phyloP scores from a whole-genome alignment of 768 basidiomycete genomes.

The Cystobasidiopsis lactophilus region DNA sequence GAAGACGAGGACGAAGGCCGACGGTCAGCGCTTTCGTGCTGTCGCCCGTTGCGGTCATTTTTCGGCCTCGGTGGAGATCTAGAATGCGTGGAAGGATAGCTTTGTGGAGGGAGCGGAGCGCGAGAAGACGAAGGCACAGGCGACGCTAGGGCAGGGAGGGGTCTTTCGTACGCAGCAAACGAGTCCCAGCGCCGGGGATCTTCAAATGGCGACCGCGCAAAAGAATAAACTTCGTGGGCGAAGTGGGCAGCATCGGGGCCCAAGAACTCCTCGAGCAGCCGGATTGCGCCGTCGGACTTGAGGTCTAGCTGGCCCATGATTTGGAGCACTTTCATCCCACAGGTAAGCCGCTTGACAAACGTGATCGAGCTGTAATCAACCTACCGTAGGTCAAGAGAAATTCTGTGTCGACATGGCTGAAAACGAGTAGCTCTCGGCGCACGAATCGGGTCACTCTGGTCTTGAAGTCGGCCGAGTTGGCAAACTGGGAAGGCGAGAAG shows the following conservation, averaged over 20 bases:
- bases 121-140: too few species aligned
- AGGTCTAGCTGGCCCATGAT: constrained; percentile 18
- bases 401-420: constrained; percentile 16
- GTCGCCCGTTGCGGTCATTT: too few species aligned
- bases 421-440: constrained; percentile 18
- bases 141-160: neutral
- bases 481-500: constrained; percentile 4
- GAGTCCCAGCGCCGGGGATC: neutral
- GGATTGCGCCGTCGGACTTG: constrained; percentile 14
- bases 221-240: constrained; percentile 9
- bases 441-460: constrained; percentile 16
- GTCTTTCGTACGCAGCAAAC: neutral
- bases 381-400: constrained; percentile 18
- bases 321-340: too few species aligned
- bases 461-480: constrained; percentile 12
- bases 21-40: too few species aligned
- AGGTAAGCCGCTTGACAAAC: too few species aligned
- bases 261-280: constrained; percentile 18
- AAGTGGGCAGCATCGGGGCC: constrained; percentile 17
- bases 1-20: too few species aligned
- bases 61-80: too few species aligned
- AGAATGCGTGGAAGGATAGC: too few species aligned
- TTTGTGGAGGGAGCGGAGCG: too few species aligned
- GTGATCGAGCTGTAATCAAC: constrained; percentile 15
- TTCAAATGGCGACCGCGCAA: neutral